Evolutionary conservation across 208 protist genomes (phyloP), one percentile per base, ranked within the genome.

Genomic region (Crithidia thermophila): DNA sequence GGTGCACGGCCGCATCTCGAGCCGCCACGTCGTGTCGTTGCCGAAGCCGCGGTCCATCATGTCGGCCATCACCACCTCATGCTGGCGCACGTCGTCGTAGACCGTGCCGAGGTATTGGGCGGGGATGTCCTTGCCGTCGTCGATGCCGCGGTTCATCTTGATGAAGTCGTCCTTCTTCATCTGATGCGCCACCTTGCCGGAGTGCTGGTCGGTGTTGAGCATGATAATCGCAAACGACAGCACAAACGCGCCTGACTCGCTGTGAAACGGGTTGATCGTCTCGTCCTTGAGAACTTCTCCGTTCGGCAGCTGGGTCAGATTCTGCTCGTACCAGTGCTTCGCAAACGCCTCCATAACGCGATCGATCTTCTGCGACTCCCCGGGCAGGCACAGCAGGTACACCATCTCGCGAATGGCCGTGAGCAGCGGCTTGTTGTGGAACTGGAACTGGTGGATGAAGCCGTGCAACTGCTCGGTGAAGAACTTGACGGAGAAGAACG

Each of bases 181-280:
- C 64, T 96, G 97, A 25, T 96, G 91, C 28, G 88, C 82, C 27
- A 99, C 81, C 60, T 93, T 90, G 23, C 93, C 90, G 13, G 90
- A 98, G 80, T 99, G 98, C 62, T 97, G 84, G 74, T 99, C 98
- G 0, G 98, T 99, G 81, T 99, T 99, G n/a, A 99, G 91, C 97
- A 99, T 99, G 56, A 99, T 99, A 46, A 99, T 96, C 21, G 96
- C 94, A 76, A 99, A 99, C 13, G 98, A 97, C 4, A 99, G 86
- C 47, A 99, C 82, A 80, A 96, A 98, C 10, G 92, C 89, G 11
- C 82, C 90, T 34, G 84, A 82, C 21, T 91, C 75, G 62, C 74
- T 87, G 52, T 75, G 76, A 53, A 98, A 97, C 0, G 91, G 91
- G 66, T 98, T 98, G 39, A 80, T 51, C n/a, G 42, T 33, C 39